Percentiles rank a stretch among this genome's conserved stretches.
These are phyloP conservation scores for Pseudevernia furfuracea DNA, from an alignment of 495 filamentous ascomycete genomes.

Conservation along the genomic window DNA sequence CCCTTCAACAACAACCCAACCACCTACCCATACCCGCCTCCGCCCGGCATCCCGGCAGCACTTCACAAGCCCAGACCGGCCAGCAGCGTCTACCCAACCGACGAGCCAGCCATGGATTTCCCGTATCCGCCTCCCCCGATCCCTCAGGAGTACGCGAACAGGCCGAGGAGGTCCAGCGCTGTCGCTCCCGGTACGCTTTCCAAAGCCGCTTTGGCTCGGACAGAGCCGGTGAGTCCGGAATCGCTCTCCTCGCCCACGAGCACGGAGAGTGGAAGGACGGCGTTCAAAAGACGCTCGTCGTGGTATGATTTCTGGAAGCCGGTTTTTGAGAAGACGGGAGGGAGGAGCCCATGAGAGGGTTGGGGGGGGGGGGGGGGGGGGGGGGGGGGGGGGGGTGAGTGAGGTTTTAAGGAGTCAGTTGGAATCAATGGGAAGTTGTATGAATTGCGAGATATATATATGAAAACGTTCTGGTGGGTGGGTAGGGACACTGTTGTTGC, in stretches of 20 bases:
- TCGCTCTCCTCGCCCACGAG: neutral
- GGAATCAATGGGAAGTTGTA: too few relatives aligned
- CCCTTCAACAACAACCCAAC: conserved; percentile 1
- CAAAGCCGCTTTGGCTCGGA: neutral
- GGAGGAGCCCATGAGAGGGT: neutral
- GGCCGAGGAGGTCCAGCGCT: neutral
- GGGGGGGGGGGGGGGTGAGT: neutral
- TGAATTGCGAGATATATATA: too few relatives aligned
- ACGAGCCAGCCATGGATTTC: neutral
- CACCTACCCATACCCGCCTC: neutral
- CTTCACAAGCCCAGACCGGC: neutral
- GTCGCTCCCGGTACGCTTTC: neutral
- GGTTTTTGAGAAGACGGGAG: neutral
- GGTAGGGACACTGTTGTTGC: too few relatives aligned
- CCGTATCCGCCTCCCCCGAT: neutral
- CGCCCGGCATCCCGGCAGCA: neutral
- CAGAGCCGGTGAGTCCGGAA: neutral
- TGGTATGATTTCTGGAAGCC: conserved; percentile 7
- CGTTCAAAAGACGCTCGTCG: neutral
- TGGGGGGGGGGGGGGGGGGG: neutral
- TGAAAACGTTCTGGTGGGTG: too few relatives aligned
- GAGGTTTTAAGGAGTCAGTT: too few relatives aligned
- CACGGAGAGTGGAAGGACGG: neutral
- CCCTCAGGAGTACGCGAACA: neutral
- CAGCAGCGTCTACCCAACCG: neutral